Percentiles rank a stretch among this genome's conserved stretches.
Conservation (phyloP, 2,329 filamentous ascomycete genomes). For the Diaporthe sp. region DNA sequence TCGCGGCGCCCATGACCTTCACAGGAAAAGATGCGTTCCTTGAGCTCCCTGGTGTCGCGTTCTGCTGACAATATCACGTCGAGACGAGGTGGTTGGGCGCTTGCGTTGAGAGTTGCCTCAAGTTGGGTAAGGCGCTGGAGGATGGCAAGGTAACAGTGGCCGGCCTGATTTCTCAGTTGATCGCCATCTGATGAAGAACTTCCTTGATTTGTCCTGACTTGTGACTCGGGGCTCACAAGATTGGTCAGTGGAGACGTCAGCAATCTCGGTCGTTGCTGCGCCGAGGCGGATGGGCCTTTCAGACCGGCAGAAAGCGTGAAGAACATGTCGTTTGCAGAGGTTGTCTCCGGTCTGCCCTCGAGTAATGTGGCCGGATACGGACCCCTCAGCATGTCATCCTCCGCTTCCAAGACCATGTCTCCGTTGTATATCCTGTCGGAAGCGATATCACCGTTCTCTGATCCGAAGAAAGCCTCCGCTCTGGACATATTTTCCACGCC, state of each 20-base stretch:
- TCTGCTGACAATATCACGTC: neutral
- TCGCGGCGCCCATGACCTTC: neutral
- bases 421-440: neutral
- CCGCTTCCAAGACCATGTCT: neutral
- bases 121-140: neutral
- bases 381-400: neutral
- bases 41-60: neutral
- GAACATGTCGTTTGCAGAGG: neutral
- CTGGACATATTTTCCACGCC: neutral
- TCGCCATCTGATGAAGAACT: neutral
- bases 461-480: neutral
- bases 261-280: neutral
- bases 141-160: slow-evolving; percentile 7
- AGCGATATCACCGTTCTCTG: neutral
- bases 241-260: neutral
- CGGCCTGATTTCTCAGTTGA: neutral
- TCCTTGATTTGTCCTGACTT: neutral
- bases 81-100: neutral
- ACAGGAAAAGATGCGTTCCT: slow-evolving; percentile 12
- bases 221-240: neutral
- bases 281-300: neutral
- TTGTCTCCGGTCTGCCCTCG: neutral
- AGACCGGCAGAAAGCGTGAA: neutral
- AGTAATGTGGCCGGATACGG: neutral
- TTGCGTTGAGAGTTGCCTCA: neutral